A percentile compares a stretch with the other conserved stretches of the same genome.
These are phyloP conservation scores for Chaetomium fimeti DNA, from an alignment of 495 filamentous ascomycete genomes.

Conservation along the genomic window DNA sequence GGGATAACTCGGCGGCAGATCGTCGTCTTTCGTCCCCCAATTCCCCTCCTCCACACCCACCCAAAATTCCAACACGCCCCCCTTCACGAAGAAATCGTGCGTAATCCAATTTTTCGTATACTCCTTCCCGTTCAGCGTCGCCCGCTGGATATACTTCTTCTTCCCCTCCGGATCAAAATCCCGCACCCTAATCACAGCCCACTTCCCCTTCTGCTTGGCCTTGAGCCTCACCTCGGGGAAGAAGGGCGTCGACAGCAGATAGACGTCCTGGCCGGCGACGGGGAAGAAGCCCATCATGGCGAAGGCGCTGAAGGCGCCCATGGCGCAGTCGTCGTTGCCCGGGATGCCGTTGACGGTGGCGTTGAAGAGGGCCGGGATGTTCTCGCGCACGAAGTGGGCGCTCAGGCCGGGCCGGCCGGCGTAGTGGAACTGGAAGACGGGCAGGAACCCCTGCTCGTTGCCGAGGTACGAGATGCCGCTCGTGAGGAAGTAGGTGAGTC, in stretches of 20 bases:
- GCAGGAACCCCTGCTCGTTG: slow-evolving; percentile 72
- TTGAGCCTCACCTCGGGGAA: slow-evolving; percentile 64
- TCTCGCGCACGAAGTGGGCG: slow-evolving; percentile 58
- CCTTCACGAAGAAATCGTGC: slow-evolving; percentile 69
- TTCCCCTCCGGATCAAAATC: slow-evolving; percentile 64
- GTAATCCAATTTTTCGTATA: slow-evolving; percentile 70
- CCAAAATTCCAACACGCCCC: slow-evolving; percentile 61
- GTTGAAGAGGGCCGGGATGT: slow-evolving; percentile 68
- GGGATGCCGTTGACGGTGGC: slow-evolving; percentile 62
- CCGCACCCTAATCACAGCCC: slow-evolving; percentile 54
- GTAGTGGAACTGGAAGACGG: slow-evolving; percentile 73
- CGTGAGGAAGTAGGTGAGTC: slow-evolving; percentile 64
- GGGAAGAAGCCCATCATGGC: slow-evolving; percentile 73
- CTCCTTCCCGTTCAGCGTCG: slow-evolving; percentile 59
- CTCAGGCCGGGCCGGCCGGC: slow-evolving; percentile 64
- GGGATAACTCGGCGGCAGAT: slow-evolving; percentile 61
- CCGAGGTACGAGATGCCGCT: slow-evolving; percentile 66
- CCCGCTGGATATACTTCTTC: slow-evolving; percentile 60
- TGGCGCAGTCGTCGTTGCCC: slow-evolving; percentile 74
- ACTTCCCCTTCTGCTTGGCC: slow-evolving; percentile 33
- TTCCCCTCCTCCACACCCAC: slow-evolving; percentile 60
- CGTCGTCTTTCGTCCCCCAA: slow-evolving; percentile 64
- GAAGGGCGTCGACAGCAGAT: slow-evolving; percentile 64
- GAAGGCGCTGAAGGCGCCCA: slow-evolving; percentile 69
- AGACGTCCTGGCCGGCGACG: slow-evolving; percentile 71